Base-by-base conservation (phyloP, 164 flowering plant species). In the Stephania yunnanensis region DNA sequence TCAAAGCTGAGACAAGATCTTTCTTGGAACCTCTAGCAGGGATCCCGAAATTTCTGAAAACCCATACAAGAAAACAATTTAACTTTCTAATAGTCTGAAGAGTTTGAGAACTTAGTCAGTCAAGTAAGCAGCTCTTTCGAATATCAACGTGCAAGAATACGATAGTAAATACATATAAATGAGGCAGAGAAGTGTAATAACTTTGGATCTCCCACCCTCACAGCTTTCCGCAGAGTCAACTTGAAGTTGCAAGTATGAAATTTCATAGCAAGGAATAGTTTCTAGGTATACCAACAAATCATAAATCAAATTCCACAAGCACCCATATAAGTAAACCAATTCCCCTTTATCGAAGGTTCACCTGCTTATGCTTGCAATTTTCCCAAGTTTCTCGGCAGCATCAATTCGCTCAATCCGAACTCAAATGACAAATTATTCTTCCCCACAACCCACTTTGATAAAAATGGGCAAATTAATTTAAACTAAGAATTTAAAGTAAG, bases 21-120 rank as follows among this genome's bases (percentile, higher is more conserved):
- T 71, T 75, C 78, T 95, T 95, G 76, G 85, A 72, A 71, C 99
- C 99, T 90, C 83, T 92, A n/a, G 87, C 82, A 5, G 96, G 85
- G 44, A 88, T 71, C 61, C 97, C 96, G 73, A 83, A 65, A 53
- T 79, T 84, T 89, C 99, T 95, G 84, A 65, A 77, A 84, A 71
- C 45, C 42, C n/a, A 75, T 30, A 36, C 2, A 72, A 17, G 50
- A 61, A 46, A 63, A 10, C 30, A 73, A n/a, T 42, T 20, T 46
- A 5, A 48, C 17, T 36, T 36, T 36, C 42, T 36, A 36, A 4
- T 36, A 36, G 42, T 36, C 42, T 36, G 4, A 36, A 36, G 42
- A 36, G 42, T 36, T 36, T 1, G 42, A 36, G 4, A 36, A 36
- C 42, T 36, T 36, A 2, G n/a, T 6, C 17, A 20, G 4, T 58